A percentile compares a stretch with the other conserved stretches of the same genome.
These are phyloP conservation scores for Geranium incanum DNA, from an alignment of 441 rosid genomes.

Conservation along the genomic window DNA sequence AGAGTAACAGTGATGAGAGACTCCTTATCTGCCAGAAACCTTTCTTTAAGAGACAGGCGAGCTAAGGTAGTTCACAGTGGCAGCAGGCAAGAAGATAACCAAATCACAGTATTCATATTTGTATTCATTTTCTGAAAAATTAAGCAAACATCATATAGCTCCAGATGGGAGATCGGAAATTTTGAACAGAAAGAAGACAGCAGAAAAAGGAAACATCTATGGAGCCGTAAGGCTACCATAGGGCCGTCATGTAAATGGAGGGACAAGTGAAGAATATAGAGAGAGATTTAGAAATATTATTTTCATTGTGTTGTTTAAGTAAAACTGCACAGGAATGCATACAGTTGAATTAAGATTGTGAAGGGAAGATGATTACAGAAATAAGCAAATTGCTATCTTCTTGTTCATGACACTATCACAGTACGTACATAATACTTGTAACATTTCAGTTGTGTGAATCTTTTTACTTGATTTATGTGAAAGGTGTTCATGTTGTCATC, in stretches of 20 bases:
- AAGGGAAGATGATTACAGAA: slow-evolving; percentile 1
- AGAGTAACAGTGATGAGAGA: slow-evolving; percentile 79
- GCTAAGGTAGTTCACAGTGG: background rate
- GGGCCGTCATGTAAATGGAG: background rate
- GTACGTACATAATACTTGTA: background rate
- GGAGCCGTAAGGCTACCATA: slow-evolving; percentile 2
- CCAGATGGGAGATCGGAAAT: background rate
- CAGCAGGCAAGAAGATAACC: background rate
- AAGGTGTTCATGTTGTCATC: too few species aligned
- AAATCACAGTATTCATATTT: background rate
- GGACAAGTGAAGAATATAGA: background rate
- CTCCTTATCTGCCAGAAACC: slow-evolving; percentile 97
- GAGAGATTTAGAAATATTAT: background rate
- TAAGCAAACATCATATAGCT: background rate
- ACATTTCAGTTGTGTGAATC: background rate
- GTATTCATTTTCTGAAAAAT: background rate
- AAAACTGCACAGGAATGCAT: background rate
- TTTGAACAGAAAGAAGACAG: slow-evolving; percentile 3
- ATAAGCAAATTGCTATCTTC: background rate
- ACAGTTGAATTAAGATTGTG: background rate
- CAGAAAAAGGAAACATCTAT: background rate
- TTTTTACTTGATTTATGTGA: background rate
- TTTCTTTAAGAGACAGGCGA: slow-evolving; percentile 50
- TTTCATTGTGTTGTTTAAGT: background rate
- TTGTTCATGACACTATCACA: background rate